These are phyloP conservation scores for Colletotrichum coccodes DNA, from an alignment of 2,329 filamentous ascomycete genomes.

Conservation along the genomic window DNA sequence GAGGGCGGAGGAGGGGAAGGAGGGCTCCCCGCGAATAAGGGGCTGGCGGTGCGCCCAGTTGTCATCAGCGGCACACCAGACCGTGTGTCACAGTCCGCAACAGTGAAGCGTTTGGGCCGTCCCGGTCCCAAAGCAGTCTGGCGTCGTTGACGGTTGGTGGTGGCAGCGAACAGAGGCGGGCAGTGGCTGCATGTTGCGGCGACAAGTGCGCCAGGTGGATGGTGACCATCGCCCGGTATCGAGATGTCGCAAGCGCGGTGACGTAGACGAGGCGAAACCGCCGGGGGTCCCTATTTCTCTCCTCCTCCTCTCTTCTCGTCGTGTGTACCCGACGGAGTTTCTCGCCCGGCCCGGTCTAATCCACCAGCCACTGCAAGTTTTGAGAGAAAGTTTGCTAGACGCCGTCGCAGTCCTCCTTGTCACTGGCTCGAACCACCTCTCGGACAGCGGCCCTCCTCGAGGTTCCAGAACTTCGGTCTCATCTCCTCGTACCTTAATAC, in stretches of 20 bases:
- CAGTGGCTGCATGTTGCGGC: constrained; percentile 3
- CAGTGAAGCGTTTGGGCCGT: background rate
- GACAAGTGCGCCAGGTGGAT: constrained; percentile 7
- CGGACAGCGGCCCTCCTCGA: background rate
- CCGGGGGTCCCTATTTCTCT: background rate
- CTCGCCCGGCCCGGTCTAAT: background rate
- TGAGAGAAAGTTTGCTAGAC: background rate
- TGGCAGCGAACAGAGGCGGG: background rate
- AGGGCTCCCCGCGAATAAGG: background rate
- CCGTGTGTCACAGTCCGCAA: too few relatives aligned
- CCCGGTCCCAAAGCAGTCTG: background rate
- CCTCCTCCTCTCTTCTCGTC: background rate
- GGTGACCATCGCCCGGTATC: constrained; percentile 5
- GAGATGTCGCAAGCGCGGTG: constrained; percentile 21
- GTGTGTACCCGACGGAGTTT: too few relatives aligned
- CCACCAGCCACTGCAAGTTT: too few relatives aligned
- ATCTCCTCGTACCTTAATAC: background rate
- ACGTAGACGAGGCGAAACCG: constrained; percentile 29
- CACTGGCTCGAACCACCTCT: background rate
- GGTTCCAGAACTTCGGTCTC: background rate
- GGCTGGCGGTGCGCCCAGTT: background rate
- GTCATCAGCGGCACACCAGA: background rate
- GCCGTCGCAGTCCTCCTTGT: background rate
- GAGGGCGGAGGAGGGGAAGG: too few relatives aligned
- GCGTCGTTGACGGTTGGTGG: background rate